phyloP scores from a whole-genome alignment of 331 rosid genomes.

The Rosa hybrid region DNA sequence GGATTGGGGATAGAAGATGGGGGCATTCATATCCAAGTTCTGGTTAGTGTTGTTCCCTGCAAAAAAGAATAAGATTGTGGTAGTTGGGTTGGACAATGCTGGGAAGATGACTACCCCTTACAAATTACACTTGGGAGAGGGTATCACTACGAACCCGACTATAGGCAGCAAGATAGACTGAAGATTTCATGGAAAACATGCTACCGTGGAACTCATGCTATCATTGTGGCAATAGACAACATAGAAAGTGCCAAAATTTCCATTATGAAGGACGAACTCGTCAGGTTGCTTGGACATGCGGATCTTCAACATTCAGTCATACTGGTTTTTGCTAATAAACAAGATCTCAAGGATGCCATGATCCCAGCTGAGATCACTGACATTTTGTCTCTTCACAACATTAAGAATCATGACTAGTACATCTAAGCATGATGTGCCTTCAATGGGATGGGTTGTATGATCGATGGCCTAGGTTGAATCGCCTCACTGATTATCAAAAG shows the following conservation, averaged over 20 bases:
- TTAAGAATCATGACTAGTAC: slow-evolving; percentile 99
- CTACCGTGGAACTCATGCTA: slow-evolving; percentile 95
- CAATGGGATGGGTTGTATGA: slow-evolving; percentile 90
- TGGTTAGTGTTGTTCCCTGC: slow-evolving; percentile 96
- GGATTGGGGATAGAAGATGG: slow-evolving; percentile 39
- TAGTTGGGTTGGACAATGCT: slow-evolving; percentile 92
- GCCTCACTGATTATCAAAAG: slow-evolving; percentile 81
- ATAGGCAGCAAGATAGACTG: slow-evolving; percentile 67
- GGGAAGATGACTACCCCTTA: slow-evolving; percentile 94
- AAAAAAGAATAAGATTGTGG: slow-evolving; percentile 85
- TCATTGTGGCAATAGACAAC: slow-evolving; percentile 90
- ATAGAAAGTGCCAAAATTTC: slow-evolving; percentile 88
- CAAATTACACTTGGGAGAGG: slow-evolving; percentile 96
- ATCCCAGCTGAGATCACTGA: slow-evolving; percentile 97
- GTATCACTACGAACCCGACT: slow-evolving; percentile 66
- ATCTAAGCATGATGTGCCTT: slow-evolving; percentile 98
- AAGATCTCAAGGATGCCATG: slow-evolving; percentile 99
- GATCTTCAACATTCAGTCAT: slow-evolving; percentile 83
- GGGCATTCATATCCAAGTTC: slow-evolving; percentile 69
- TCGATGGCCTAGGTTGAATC: slow-evolving; percentile 84
- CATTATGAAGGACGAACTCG: slow-evolving; percentile 90
- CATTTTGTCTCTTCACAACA: slow-evolving; percentile 89
- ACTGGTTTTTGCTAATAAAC: slow-evolving; percentile 89
- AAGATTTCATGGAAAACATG: slow-evolving; percentile 98
- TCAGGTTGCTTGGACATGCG: slow-evolving; percentile 89